Conservation (phyloP, 1,284 basidiomycete genomes). For the Ganoderma lingzhi region DNA sequence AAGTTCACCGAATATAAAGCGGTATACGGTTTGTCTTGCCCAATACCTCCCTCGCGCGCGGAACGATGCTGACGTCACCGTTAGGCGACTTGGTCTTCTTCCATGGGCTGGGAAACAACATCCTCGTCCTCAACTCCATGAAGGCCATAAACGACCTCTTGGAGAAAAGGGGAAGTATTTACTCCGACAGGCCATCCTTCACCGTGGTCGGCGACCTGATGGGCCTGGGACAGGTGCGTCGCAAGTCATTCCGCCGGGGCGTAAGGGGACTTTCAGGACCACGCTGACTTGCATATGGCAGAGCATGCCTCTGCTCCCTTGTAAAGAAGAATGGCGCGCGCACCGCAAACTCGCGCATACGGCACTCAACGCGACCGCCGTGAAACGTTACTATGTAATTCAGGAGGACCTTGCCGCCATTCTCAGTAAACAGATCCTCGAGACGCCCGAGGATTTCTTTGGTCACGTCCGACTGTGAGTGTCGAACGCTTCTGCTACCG, state of each 20-base stretch:
- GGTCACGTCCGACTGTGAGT: conserved; percentile 32
- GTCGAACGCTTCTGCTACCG: background rate
- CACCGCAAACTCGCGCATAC: conserved; percentile 40
- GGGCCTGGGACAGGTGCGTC: conserved; percentile 38
- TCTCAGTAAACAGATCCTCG: conserved; percentile 25
- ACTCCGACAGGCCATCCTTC: conserved; percentile 46
- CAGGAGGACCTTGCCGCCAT: conserved; percentile 39
- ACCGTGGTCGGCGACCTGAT: conserved; percentile 48
- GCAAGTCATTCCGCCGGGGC: background rate
- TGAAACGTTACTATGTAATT: conserved; percentile 39
- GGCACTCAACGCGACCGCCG: conserved; percentile 36
- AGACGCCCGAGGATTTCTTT: conserved; percentile 29
- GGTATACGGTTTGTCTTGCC: conserved; percentile 16
- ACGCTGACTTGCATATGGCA: conserved; percentile 1
- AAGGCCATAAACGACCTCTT: conserved; percentile 43
- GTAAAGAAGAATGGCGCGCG: conserved; percentile 36
- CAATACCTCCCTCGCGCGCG: background rate
- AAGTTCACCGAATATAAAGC: conserved; percentile 18
- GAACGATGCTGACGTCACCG: background rate
- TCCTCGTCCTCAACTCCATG: conserved; percentile 46
- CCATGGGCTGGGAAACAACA: conserved; percentile 29
- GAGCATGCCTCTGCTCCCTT: conserved; percentile 31
- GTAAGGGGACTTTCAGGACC: background rate
- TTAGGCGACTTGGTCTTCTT: conserved; percentile 30
- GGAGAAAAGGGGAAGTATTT: conserved; percentile 42